Evolutionary conservation across 2,329 filamentous ascomycete genomes (phyloP).

Genomic region (Penicillium brasilianum): DNA sequence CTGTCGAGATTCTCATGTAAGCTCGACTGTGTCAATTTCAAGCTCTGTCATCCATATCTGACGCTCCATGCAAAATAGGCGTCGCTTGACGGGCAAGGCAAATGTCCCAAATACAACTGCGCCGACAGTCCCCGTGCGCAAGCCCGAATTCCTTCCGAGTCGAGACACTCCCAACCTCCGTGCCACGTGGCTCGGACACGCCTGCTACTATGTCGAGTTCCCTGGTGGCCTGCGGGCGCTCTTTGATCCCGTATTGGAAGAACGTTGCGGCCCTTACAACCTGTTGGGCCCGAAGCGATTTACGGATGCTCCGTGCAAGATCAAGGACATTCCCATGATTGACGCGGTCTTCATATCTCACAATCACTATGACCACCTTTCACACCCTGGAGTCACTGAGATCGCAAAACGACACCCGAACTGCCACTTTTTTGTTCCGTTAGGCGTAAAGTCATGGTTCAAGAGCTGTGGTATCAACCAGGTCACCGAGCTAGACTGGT

Average conservation of each 20-base stretch:
- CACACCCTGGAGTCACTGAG: constrained; percentile 73
- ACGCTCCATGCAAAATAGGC: constrained; percentile 27
- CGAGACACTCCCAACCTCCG: constrained; percentile 68
- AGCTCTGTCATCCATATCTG: background rate
- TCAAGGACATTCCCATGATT: constrained; percentile 72
- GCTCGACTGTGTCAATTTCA: background rate
- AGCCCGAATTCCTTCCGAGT: constrained; percentile 68
- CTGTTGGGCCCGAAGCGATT: constrained; percentile 76
- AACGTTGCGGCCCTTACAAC: constrained; percentile 78
- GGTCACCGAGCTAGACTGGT: constrained; percentile 93
- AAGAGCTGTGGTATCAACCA: constrained; percentile 69
- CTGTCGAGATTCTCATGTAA: constrained; percentile 29
- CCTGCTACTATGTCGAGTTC: constrained; percentile 92
- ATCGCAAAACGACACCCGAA: constrained; percentile 73
- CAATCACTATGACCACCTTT: constrained; percentile 92
- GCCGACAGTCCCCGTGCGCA: constrained; percentile 69
- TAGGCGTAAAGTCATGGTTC: constrained; percentile 87
- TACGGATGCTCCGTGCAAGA: constrained; percentile 75
- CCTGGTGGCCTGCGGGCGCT: constrained; percentile 83
- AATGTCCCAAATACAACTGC: constrained; percentile 67
- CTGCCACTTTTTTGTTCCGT: constrained; percentile 84
- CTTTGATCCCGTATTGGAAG: constrained; percentile 92
- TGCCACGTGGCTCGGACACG: constrained; percentile 94
- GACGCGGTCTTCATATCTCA: constrained; percentile 75
- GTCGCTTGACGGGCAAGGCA: constrained; percentile 55